These are phyloP conservation scores for Truncatella angustata DNA, from an alignment of 2,329 filamentous ascomycete species.

Conservation along the genomic window DNA sequence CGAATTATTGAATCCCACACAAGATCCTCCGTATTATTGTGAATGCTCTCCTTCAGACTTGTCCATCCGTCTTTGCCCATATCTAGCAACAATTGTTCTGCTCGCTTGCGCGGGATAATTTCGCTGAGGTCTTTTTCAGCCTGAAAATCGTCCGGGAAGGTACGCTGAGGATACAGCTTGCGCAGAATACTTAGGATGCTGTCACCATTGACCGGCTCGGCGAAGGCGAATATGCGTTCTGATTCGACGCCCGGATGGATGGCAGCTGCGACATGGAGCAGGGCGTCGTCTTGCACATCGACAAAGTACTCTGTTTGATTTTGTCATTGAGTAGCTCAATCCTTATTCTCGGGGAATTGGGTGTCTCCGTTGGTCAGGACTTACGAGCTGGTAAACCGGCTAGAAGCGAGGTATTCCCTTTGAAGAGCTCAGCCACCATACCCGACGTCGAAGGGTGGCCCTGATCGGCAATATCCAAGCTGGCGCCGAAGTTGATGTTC, in stretches of 20 bases:
- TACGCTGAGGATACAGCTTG: background rate
- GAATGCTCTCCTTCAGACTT: background rate
- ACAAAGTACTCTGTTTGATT: too few relatives aligned
- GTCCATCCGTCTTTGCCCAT: background rate
- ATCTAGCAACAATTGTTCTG: background rate
- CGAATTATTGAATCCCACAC: too few relatives aligned
- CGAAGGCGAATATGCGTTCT: constrained; percentile 6
- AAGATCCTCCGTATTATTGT: too few relatives aligned
- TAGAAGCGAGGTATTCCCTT: background rate
- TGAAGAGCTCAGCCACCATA: background rate
- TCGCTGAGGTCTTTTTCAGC: background rate
- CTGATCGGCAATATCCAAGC: constrained; percentile 2
- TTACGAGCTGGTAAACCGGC: too few relatives aligned
- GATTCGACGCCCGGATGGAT: constrained; percentile 4
- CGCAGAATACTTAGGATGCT: constrained; percentile 1
- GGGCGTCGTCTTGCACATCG: constrained; percentile 7
- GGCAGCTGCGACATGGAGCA: constrained; percentile 7
- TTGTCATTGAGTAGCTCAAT: too few relatives aligned
- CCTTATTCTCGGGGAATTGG: too few relatives aligned
- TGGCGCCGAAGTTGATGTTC: constrained; percentile 14
- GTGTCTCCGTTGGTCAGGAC: too few relatives aligned
- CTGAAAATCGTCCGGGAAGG: constrained; percentile 4
- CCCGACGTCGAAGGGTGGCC: background rate
- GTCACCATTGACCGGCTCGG: constrained; percentile 3
- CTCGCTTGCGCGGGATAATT: background rate